A percentile compares a stretch with the other conserved stretches of the same genome.
Evolutionary conservation across 345 rosid species (phyloP).

Genomic region (Moringa oleifera): DNA sequence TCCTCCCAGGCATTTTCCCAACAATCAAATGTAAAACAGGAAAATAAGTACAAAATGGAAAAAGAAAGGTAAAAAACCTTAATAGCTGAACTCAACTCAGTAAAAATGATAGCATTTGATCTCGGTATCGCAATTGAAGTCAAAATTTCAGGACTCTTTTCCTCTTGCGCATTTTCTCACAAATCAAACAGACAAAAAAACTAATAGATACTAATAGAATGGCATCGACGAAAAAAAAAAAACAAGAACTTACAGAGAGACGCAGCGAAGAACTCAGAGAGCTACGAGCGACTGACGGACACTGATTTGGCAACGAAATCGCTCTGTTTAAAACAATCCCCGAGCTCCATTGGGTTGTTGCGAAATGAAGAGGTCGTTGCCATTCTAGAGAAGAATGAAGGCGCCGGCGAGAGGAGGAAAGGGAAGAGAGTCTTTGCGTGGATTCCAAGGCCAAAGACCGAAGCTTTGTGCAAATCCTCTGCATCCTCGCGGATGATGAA

Average conservation of each 20-base stretch:
- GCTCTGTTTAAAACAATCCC: constrained; percentile 14
- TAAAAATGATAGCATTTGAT: neutral
- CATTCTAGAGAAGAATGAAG: constrained; percentile 29
- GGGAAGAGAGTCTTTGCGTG: constrained; percentile 17
- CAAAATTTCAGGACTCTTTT: neutral
- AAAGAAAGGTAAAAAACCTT: neutral
- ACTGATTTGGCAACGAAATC: constrained; percentile 3
- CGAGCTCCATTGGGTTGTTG: constrained; percentile 24
- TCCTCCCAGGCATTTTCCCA: neutral
- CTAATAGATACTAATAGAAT: too few species aligned
- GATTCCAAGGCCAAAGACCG: constrained; percentile 40
- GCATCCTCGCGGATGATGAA: constrained; percentile 42
- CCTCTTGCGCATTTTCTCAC: neutral
- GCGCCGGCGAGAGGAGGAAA: constrained; percentile 26
- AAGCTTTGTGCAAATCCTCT: constrained; percentile 56
- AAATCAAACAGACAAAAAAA: neutral
- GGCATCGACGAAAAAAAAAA: too few species aligned
- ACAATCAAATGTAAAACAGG: neutral
- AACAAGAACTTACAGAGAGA: constrained; percentile 35
- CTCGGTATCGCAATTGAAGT: neutral
- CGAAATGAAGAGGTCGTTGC: constrained; percentile 20
- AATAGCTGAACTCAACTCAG: neutral
- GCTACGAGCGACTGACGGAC: constrained; percentile 15
- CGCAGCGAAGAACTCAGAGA: constrained; percentile 21
- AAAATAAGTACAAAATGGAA: neutral